Base-by-base conservation (phyloP, 495 filamentous ascomycete species). In the Sporormia fimetaria region DNA sequence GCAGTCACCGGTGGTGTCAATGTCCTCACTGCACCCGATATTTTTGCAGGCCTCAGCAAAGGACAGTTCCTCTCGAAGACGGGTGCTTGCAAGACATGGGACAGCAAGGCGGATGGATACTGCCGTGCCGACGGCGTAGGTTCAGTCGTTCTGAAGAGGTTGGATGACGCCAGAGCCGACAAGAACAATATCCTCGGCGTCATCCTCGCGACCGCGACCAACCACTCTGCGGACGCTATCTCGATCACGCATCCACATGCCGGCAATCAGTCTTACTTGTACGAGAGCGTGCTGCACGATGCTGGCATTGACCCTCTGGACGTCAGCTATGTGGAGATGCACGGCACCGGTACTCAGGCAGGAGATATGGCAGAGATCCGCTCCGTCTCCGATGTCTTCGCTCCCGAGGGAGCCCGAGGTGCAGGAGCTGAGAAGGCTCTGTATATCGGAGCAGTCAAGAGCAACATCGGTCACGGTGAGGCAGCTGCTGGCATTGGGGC, bases 61-160 rank as follows among this genome's bases (percentile, higher is more conserved):
- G 65, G 59, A 0, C 54, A 57, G 21, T 66, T 67, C 32, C 46
- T 68, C 2, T 60, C 59, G 2, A 45, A 15, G 2, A 65, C 60
- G 11, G 61, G 62, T 10, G 59, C 62, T 21, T 68, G 63, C 47
- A 67, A 64, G n/a, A 54, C 65, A 2, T 67, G 58, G 41, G 61
- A 64, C 33, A 57, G 60, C 39, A 42, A 42, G 3, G 64, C 65
- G 7, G 49, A 61, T 45, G 65, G 65, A 1, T 66, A 65, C 38
- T 66, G 62, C 44, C 46, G 65, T 29, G 58, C 45, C 6, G 65
- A 66, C 10, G 59, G 24, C 12, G 51, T 57, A 10, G 63, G 39
- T 6, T 54, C 55, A 6, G 39, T 68, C 3, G 33, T 66, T 11
- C 22, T 54, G 8, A 54, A 54, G 21, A 20, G 52, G 9, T 21